Base-by-base conservation (phyloP, 2,329 filamentous ascomycete genomes). In the Claviceps quebecensis region DNA sequence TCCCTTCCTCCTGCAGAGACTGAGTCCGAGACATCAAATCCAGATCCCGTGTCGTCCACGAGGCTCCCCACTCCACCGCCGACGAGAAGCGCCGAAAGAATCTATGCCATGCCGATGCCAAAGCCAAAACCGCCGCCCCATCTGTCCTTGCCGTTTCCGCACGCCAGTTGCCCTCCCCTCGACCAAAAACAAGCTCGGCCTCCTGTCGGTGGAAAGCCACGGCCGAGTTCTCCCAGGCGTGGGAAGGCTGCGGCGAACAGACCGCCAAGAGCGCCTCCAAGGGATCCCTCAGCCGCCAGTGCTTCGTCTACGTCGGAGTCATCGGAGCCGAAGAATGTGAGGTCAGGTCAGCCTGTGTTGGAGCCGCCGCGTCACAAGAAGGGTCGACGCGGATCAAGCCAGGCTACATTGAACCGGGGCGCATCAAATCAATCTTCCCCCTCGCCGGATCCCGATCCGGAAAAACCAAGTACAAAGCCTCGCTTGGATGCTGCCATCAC, bases 321-420 rank as follows among this genome's bases (percentile, higher is more conserved):
- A 5, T 44, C 63, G n/a, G 65, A 64, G 3, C 63, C 63, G 4
- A 64, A 65, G 47, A 67, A 69, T 2, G 62, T 56, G 23, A 61
- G 65, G 23, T 52, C 62, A 8, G 52, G 59, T 9, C 65, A 61
- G 40, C 61, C 67, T 14, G 58, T 56, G 0, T 50, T 67, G 17
- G 61, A 61, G 13, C 58, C 66, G 4, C 26, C 29, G 19, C 19
- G 17, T 14, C 44, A 26, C 9, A 38, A 34, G n/a, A 26, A 34
- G 16, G 50, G 34, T 23, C 26, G 44, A 8, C n/a, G 14, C 41
- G 41, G 57, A 47, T 38, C 56, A 36, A 56, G 53, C 34, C 53
- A 58, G 37, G 38, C 54, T 22, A 51, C 54, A 13, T 9, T 8
- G 26, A 29, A 29, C 26, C 26, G 9, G 8, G 26, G 9, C 9